Conservation (phyloP, 2,329 filamentous ascomycete species). For the Fusarium ramigenum region DNA sequence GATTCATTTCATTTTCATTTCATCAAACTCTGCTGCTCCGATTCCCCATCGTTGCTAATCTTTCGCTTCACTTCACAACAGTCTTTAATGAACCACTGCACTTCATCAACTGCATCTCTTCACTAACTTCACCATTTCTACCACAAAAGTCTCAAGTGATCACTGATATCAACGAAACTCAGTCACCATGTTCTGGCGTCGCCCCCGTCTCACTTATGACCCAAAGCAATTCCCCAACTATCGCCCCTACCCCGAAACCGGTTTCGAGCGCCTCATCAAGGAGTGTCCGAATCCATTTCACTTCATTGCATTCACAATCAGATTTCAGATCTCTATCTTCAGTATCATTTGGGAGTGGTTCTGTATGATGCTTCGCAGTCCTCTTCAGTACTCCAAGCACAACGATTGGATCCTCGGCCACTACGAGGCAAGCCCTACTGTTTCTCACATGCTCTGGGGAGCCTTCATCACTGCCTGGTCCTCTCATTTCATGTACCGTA, state of each 20-base stretch:
- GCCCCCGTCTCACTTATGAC: constrained; percentile 14
- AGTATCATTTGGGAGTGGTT: constrained; percentile 9
- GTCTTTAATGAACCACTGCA: neutral
- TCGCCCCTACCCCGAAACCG: constrained; percentile 1
- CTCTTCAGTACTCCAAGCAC: constrained; percentile 4
- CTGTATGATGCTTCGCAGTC: constrained; percentile 4
- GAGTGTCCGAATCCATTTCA: neutral
- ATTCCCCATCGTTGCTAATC: neutral
- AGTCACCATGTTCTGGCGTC: constrained; percentile 13
- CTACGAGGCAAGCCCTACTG: constrained; percentile 7
- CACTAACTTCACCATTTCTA: neutral
- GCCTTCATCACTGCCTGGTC: constrained; percentile 26
- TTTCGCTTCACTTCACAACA: neutral
- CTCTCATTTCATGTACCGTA: neutral
- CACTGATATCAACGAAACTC: neutral
- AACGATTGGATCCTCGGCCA: constrained; percentile 19
- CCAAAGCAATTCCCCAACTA: constrained; percentile 31
- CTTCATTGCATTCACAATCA: constrained; percentile 3
- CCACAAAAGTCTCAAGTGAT: neutral
- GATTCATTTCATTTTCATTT: neutral
- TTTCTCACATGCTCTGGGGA: constrained; percentile 7
- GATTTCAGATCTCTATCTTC: constrained; percentile 11
- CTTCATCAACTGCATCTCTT: neutral
- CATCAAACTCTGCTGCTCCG: neutral
- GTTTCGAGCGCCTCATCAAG: constrained; percentile 5